A percentile compares a stretch with the other conserved stretches of the same genome.
These are phyloP conservation scores for Ogataea ramenticola DNA, from an alignment of 805 yeast species.

Conservation along the genomic window DNA sequence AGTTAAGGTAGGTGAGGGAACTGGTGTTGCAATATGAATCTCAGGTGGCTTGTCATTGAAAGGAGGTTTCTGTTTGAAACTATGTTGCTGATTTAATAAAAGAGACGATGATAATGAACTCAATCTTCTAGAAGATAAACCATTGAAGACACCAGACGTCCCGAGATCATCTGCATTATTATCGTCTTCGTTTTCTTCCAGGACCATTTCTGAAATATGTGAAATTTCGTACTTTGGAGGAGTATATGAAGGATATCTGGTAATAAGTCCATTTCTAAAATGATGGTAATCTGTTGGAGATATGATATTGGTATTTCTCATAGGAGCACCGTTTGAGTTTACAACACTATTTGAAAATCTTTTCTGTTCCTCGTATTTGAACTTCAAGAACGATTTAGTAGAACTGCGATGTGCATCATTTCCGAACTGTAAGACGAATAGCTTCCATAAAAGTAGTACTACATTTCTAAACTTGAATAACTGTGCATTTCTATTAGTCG, in stretches of 20 bases:
- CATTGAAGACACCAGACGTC: background rate
- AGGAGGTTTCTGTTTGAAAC: conserved; percentile 24
- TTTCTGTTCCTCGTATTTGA: conserved; percentile 27
- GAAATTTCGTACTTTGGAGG: conserved; percentile 47
- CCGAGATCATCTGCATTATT: conserved; percentile 1
- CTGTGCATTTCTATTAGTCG: conserved; percentile 7
- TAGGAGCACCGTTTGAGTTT: background rate
- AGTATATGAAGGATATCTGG: conserved; percentile 67
- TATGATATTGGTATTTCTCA: conserved; percentile 29
- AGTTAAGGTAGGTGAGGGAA: conserved; percentile 70
- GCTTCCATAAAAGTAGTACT: conserved; percentile 44
- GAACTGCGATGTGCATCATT: conserved; percentile 30
- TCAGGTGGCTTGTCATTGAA: conserved; percentile 25
- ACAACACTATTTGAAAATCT: background rate
- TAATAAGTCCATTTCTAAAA: conserved; percentile 64
- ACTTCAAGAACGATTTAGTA: conserved; percentile 40
- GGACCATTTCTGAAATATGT: conserved; percentile 29
- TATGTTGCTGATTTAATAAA: conserved; percentile 25
- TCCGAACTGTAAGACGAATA: conserved; percentile 59
- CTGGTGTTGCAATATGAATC: conserved; percentile 78
- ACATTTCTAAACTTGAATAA: conserved; percentile 48
- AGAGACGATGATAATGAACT: conserved; percentile 15
- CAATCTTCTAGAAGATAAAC: background rate
- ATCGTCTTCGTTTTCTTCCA: conserved; percentile 11
- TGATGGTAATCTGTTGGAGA: conserved; percentile 84